Percentiles rank a stretch among this genome's conserved stretches.
Conservation (phyloP, 768 basidiomycete species). For the Lenzites betulinus region DNA sequence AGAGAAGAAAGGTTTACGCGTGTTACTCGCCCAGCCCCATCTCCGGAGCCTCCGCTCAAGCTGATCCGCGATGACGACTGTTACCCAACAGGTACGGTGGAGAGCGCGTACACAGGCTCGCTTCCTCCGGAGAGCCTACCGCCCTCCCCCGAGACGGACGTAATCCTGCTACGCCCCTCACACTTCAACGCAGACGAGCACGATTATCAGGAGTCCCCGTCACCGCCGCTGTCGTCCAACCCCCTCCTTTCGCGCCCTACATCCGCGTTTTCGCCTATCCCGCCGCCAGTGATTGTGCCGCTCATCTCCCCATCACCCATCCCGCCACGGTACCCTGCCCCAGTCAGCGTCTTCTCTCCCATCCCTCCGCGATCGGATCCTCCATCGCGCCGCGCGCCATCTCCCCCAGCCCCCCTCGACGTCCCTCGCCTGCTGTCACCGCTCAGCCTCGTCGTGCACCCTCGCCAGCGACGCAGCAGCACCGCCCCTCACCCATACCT, state of each 20-base stretch:
- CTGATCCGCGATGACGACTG: background rate
- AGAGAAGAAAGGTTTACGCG: conserved; percentile 3
- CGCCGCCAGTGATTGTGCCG: background rate
- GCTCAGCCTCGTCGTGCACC: background rate
- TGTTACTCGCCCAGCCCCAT: background rate
- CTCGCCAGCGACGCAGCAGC: background rate
- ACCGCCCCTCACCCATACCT: background rate
- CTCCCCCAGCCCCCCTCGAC: background rate
- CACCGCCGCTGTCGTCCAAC: conserved; percentile 18
- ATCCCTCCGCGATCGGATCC: conserved; percentile 4
- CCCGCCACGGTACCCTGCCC: conserved; percentile 5
- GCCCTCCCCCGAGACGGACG: background rate
- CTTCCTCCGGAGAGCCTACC: background rate
- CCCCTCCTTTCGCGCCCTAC: conserved; percentile 12
- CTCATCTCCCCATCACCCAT: conserved; percentile 7
- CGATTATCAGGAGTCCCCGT: conserved; percentile 13
- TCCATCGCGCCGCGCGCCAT: conserved; percentile 7
- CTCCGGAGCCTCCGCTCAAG: background rate
- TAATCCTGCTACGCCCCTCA: conserved; percentile 8
- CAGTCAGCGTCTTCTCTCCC: conserved; percentile 1
- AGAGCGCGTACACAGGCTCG: background rate
- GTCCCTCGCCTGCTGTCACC: background rate
- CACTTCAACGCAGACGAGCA: background rate
- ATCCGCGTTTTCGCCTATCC: conserved; percentile 12
- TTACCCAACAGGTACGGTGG: background rate